Evolutionary conservation across 202 grass and related monocot species (phyloP).

Genomic region (Digitaria exilis): DNA sequence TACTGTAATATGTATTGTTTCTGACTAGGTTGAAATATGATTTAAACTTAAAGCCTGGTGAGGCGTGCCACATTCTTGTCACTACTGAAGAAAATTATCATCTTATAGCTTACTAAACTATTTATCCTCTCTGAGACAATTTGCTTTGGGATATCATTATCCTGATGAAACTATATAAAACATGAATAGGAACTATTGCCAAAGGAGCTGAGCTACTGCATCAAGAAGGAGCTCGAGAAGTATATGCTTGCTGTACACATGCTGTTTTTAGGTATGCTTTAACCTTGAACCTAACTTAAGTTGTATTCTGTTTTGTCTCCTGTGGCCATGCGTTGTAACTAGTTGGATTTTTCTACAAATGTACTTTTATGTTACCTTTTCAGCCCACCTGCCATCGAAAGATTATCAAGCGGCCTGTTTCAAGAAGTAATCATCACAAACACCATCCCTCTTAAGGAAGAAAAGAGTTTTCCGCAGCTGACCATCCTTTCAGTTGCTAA

Average conservation of each 20-base stretch:
- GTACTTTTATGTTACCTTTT: slow-evolving; percentile 29
- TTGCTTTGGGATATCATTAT: slow-evolving; percentile 22
- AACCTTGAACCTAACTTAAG: background rate
- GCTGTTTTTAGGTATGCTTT: slow-evolving; percentile 91
- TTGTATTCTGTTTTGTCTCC: background rate
- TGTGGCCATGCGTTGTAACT: background rate
- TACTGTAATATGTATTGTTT: slow-evolving; percentile 5
- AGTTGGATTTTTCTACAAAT: slow-evolving; percentile 4
- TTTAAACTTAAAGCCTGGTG: slow-evolving; percentile 2
- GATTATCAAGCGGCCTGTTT: slow-evolving; percentile 91
- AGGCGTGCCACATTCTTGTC: background rate
- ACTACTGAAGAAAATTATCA: slow-evolving; percentile 12
- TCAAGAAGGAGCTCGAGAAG: slow-evolving; percentile 97
- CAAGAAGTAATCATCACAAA: slow-evolving; percentile 99
- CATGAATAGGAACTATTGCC: slow-evolving; percentile 75
- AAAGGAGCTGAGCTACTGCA: slow-evolving; percentile 91
- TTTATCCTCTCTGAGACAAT: slow-evolving; percentile 7
- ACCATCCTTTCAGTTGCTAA: slow-evolving; percentile 92
- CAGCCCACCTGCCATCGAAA: slow-evolving; percentile 91
- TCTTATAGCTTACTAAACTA: slow-evolving; percentile 11
- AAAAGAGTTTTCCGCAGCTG: slow-evolving; percentile 75
- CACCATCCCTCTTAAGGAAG: slow-evolving; percentile 78
- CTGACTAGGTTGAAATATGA: background rate
- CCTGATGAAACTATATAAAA: slow-evolving; percentile 30
- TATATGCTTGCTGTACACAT: slow-evolving; percentile 98